These are phyloP conservation scores for Sporobolomyces roseus DNA, from an alignment of 768 basidiomycete genomes.

Conservation along the genomic window DNA sequence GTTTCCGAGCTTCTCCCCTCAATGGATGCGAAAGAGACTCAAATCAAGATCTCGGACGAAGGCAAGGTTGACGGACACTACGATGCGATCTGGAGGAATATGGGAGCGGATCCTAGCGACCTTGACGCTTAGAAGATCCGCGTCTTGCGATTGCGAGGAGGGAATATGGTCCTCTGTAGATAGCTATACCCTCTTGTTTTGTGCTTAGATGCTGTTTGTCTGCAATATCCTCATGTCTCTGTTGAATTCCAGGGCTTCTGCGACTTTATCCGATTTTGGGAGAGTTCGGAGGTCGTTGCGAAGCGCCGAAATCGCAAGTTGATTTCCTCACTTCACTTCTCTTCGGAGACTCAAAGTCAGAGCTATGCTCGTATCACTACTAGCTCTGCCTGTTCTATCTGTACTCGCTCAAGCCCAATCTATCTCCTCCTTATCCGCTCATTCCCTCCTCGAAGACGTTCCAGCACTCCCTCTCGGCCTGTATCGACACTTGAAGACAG, in stretches of 20 bases:
- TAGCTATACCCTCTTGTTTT: no score
- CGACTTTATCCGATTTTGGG: no score
- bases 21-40: conserved; percentile 26
- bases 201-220: no score
- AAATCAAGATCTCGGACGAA: neutral
- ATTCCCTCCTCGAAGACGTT: neutral
- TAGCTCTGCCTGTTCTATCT: neutral
- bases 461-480: conserved; percentile 16
- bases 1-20: conserved; percentile 27
- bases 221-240: no score
- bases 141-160: no score
- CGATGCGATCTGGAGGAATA: conserved; percentile 12
- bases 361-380: neutral
- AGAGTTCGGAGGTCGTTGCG: neutral
- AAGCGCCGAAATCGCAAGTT: neutral
- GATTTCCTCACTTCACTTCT: neutral
- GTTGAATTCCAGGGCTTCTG: no score
- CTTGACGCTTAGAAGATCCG: conserved; percentile 11
- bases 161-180: no score
- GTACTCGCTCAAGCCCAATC: neutral
- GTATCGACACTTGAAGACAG: neutral
- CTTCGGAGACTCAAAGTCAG: neutral
- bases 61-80: conserved; percentile 27
- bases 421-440: neutral
- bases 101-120: neutral